phyloP scores from a whole-genome alignment of 2,329 filamentous ascomycete species.

The Microdochium bolleyi region DNA sequence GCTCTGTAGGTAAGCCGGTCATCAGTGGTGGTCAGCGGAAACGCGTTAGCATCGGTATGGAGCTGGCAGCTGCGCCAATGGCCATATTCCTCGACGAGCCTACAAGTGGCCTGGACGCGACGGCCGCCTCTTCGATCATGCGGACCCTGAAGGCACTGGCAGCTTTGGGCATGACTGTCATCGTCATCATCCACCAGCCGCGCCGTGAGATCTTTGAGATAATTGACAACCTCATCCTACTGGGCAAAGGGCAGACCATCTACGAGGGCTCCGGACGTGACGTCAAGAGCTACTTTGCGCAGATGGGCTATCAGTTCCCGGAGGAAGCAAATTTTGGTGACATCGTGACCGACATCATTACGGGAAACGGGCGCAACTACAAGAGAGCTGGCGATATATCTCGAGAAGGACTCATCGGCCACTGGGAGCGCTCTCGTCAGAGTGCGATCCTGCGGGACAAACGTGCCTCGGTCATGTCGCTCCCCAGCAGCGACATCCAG shows the following conservation, averaged over 20 bases:
- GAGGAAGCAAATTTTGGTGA: constrained; percentile 45
- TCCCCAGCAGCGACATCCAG: constrained; percentile 12
- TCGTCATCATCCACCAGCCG: constrained; percentile 54
- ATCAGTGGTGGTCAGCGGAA: constrained; percentile 52
- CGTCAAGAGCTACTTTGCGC: constrained; percentile 40
- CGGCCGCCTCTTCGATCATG: constrained; percentile 48
- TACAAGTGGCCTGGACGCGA: constrained; percentile 45
- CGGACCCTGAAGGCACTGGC: constrained; percentile 43
- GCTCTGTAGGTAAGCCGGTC: constrained; percentile 39
- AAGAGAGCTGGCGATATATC: constrained; percentile 36
- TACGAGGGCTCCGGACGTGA: constrained; percentile 40
- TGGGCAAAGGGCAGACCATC: constrained; percentile 45
- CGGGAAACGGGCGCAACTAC: constrained; percentile 45
- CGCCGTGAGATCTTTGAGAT: constrained; percentile 49
- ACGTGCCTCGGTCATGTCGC: constrained; percentile 13
- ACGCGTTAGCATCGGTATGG: constrained; percentile 51
- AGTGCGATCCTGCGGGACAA: constrained; percentile 6
- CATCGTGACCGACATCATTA: constrained; percentile 53
- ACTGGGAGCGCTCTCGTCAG: constrained; percentile 31
- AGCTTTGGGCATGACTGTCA: constrained; percentile 45
- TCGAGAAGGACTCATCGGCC: constrained; percentile 37
- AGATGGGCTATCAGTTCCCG: constrained; percentile 42
- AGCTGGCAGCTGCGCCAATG: constrained; percentile 48
- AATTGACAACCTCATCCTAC: constrained; percentile 47
- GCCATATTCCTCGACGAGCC: constrained; percentile 46